Percentiles rank a stretch among this genome's conserved stretches.
These are phyloP conservation scores for Sphenostylis stenocarpa DNA, from an alignment of 306 rosid species.

Conservation along the genomic window DNA sequence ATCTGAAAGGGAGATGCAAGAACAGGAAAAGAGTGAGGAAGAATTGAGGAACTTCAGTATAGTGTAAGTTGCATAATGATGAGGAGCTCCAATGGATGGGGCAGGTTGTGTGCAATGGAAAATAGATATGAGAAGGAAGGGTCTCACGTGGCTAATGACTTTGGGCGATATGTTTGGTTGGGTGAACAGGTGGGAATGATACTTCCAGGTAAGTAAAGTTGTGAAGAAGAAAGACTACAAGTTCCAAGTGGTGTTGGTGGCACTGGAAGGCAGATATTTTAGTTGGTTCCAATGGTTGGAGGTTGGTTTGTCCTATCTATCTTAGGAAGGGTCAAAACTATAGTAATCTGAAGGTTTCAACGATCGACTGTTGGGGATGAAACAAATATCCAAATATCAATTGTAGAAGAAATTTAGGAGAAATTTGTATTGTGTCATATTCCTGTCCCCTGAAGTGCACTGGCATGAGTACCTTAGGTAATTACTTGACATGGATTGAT, in stretches of 20 bases:
- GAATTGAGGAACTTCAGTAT: not conserved
- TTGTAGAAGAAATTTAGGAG: not conserved
- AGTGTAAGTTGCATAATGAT: not conserved
- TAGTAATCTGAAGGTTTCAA: not conserved
- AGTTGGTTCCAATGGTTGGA: not conserved
- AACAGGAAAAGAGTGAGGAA: not conserved
- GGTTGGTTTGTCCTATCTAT: not conserved
- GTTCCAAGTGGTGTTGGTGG: not conserved
- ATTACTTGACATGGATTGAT: not conserved
- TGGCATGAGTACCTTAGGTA: not conserved
- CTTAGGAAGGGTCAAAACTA: not conserved
- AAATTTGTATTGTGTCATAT: not conserved
- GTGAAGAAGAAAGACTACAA: not conserved
- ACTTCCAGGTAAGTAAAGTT: not conserved
- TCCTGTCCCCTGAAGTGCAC: not conserved
- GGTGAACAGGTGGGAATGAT: not conserved
- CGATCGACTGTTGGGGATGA: not conserved
- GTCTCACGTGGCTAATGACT: not conserved
- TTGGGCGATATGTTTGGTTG: not conserved
- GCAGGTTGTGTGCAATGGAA: not conserved
- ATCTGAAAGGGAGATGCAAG: not conserved
- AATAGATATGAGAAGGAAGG: not conserved
- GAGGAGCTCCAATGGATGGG: not conserved
- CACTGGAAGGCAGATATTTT: not conserved
- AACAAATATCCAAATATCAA: not conserved